Conservation (phyloP, 768 basidiomycete species). For the Lactarius deliciosus region DNA sequence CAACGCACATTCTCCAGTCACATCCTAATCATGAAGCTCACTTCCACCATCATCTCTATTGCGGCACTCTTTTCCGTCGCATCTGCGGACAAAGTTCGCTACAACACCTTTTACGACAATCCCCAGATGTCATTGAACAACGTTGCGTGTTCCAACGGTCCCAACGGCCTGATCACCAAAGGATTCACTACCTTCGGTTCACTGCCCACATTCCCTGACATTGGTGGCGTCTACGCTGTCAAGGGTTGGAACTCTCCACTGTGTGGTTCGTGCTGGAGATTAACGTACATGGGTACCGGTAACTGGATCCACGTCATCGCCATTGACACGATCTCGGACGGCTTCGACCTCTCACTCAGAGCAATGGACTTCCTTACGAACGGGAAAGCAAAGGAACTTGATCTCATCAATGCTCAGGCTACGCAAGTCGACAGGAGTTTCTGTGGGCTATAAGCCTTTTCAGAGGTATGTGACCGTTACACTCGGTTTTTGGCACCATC, state of each 20-base stretch:
- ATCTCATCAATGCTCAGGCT: not conserved
- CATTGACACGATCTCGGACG: too few species aligned
- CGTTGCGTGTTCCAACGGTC: constrained; percentile 32
- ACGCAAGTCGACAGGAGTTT: not conserved
- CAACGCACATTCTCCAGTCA: not conserved
- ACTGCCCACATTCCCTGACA: constrained; percentile 28
- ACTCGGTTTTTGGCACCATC: not conserved
- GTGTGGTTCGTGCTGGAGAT: not conserved
- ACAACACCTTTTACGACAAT: constrained; percentile 22
- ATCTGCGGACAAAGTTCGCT: constrained; percentile 14
- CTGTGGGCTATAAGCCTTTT: not conserved
- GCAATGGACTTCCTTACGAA: constrained; percentile 42
- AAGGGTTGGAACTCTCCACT: constrained; percentile 34
- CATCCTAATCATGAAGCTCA: too few species aligned
- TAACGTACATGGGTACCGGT: constrained; percentile 37
- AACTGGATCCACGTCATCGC: too few species aligned
- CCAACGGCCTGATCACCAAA: constrained; percentile 29
- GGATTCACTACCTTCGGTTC: constrained; percentile 30
- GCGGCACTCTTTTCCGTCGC: not conserved
- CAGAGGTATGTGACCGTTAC: not conserved
- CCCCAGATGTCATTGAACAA: not conserved
- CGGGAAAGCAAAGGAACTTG: constrained; percentile 8
- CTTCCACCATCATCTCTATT: too few species aligned
- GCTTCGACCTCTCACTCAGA: too few species aligned
- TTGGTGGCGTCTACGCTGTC: constrained; percentile 34